These are phyloP conservation scores for Linum usitatissimum DNA, from an alignment of 345 rosid species.

Conservation along the genomic window DNA sequence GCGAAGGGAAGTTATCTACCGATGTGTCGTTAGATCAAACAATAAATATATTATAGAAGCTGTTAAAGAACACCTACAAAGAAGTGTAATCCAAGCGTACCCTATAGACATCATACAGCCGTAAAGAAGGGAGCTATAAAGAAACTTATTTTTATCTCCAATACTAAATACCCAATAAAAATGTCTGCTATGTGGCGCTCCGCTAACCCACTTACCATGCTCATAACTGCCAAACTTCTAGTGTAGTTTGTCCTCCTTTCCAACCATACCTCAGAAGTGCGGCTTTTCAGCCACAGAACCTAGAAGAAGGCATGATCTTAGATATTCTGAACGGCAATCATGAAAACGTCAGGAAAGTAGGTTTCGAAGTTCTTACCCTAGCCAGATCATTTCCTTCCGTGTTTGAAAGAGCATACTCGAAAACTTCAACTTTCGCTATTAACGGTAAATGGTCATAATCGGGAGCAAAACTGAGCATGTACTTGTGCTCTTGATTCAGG, in stretches of 20 bases:
- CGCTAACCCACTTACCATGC: slow-evolving; percentile 64
- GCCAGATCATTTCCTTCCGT: slow-evolving; percentile 94
- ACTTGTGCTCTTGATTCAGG: slow-evolving; percentile 86
- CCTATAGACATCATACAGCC: neutral
- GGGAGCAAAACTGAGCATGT: slow-evolving; percentile 85
- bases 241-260: slow-evolving; percentile 98
- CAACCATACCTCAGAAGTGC: slow-evolving; percentile 94
- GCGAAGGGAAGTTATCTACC: neutral
- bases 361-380: slow-evolving; percentile 41
- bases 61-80: too few relatives aligned
- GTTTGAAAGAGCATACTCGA: slow-evolving; percentile 72
- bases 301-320: slow-evolving; percentile 20
- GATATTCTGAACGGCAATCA: slow-evolving; percentile 10
- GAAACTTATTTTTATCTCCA: neutral
- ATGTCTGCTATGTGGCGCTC: neutral
- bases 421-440: slow-evolving; percentile 86
- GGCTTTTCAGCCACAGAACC: slow-evolving; percentile 99
- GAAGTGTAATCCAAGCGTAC: neutral
- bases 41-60: too few relatives aligned
- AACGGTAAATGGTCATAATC: slow-evolving; percentile 91
- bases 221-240: slow-evolving; percentile 98
- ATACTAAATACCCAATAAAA: neutral
- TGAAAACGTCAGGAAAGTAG: slow-evolving; percentile 4
- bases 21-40: neutral
- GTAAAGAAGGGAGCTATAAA: neutral